Evolutionary conservation across 345 rosid species (phyloP).

Genomic region (Brassica cretica): DNA sequence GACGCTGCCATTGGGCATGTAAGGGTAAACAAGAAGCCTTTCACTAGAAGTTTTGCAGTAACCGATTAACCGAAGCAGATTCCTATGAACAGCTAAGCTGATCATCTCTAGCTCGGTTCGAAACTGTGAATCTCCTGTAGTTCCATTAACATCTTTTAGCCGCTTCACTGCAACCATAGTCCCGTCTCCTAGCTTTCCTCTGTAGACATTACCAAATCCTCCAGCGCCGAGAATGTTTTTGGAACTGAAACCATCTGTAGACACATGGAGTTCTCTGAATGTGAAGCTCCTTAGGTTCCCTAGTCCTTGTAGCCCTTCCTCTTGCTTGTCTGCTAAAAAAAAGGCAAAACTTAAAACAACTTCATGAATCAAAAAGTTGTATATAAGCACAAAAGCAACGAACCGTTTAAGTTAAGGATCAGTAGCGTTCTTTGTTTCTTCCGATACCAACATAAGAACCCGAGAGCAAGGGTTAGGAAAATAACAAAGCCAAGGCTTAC

Average conservation of each 20-base stretch:
- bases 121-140: conserved; percentile 83
- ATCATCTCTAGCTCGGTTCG: conserved; percentile 91
- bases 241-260: conserved; percentile 78
- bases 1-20: conserved; percentile 94
- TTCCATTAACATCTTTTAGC: conserved; percentile 72
- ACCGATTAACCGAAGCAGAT: conserved; percentile 75
- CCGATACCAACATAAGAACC: conserved; percentile 55
- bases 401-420: conserved; percentile 58
- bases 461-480: conserved; percentile 47
- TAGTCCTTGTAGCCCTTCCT: conserved; percentile 61
- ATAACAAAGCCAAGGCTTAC: conserved; percentile 54
- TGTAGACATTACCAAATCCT: conserved; percentile 94
- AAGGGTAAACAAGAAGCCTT: conserved; percentile 88
- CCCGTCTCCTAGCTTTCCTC: conserved; percentile 82
- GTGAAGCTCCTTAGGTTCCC: conserved; percentile 81
- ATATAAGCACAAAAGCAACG: conserved; percentile 27
- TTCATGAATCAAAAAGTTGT: not conserved
- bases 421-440: conserved; percentile 50
- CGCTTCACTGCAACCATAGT: conserved; percentile 82
- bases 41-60: conserved; percentile 72
- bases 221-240: conserved; percentile 89
- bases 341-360: not conserved
- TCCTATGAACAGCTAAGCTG: conserved; percentile 92
- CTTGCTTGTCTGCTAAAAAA: conserved; percentile 58
- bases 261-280: conserved; percentile 75